Evolutionary conservation across 345 rosid species (phyloP), one percentile per base, ranked within the genome.

Genomic region (Lagerstroemia speciosa): DNA sequence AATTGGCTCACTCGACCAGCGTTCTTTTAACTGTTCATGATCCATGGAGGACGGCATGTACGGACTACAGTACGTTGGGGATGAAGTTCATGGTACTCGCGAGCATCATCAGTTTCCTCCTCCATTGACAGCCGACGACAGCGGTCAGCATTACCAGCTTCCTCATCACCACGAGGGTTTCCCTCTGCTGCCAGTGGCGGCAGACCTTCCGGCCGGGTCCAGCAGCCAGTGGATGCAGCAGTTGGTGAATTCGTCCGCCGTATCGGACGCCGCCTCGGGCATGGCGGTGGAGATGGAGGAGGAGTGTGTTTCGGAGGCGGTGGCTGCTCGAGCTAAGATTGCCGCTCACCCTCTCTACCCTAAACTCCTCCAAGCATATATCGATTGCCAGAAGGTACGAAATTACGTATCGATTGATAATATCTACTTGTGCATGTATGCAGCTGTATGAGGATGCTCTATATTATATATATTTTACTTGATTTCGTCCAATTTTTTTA

Each of bases 331-430:
- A 73, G 81, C 83, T 36, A 83, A 74, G 71, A 81, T 85, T 69
- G 82, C 82, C 26, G 73, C 86, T 63, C 89, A 85, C 66, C 85
- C 86, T 64, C 86, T 80, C 67, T 85, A 85, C 76, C 86, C 89
- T 65, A 77, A 73, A 41, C 71, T 85, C n/a, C 79, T 83, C 34
- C 67, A 85, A 58, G 82, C 89, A 3, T 85, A 83, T 69, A 73
- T 83, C 67, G 86, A 81, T 43, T 85, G 85, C 72, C 86, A 83
- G 73, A 85, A 85, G 86, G 89, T 85, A 53, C 55, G 27, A 15
- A 24, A 22, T 8, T 45, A 3, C 60, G 2, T 20, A 27, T 1
- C 16, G 3, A 11, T 22, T 15, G 31, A 19, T 30, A 30, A 1
- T 29, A 30, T 62, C 22, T 30, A 62, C 38, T 9, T 62, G 38